A percentile compares a stretch with the other conserved stretches of the same genome.
These are phyloP conservation scores for Entophlyctis luteolus DNA, from an alignment of 192 early-diverging fungal species.

Conservation along the genomic window DNA sequence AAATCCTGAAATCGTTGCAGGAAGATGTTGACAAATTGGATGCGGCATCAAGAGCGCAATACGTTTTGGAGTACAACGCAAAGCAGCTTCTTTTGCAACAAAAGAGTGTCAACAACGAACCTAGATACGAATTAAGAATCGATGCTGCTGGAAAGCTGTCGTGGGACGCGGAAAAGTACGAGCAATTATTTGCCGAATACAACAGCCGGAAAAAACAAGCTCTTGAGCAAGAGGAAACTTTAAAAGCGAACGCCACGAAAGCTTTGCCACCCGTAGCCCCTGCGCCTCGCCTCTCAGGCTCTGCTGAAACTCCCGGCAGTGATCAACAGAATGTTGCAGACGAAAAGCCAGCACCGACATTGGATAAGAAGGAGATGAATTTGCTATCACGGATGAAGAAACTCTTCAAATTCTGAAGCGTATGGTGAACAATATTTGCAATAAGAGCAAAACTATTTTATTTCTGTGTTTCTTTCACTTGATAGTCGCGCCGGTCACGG, in stretches of 20 bases:
- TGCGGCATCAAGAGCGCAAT: background rate
- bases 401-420: background rate
- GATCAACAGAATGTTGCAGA: too few relatives aligned
- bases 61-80: background rate
- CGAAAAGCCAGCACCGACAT: conserved; percentile 4
- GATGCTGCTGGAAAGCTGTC: conserved; percentile 7
- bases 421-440: too few relatives aligned
- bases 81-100: background rate
- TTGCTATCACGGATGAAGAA: conserved; percentile 11
- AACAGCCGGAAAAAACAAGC: too few relatives aligned
- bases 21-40: background rate
- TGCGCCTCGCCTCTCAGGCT: too few relatives aligned
- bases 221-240: too few relatives aligned
- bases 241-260: too few relatives aligned
- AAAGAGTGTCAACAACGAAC: background rate
- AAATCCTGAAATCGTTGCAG: background rate
- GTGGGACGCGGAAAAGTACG: too few relatives aligned
- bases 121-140: background rate
- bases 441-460: too few relatives aligned
- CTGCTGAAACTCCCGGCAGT: too few relatives aligned
- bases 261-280: too few relatives aligned
- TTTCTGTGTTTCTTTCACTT: conserved; percentile 25
- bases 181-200: background rate
- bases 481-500: conserved; percentile 21
- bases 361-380: background rate